Evolutionary conservation across 2,329 filamentous ascomycete species (phyloP), one percentile per base, ranked within the genome.

Genomic region (Macrophomina phaseolina): DNA sequence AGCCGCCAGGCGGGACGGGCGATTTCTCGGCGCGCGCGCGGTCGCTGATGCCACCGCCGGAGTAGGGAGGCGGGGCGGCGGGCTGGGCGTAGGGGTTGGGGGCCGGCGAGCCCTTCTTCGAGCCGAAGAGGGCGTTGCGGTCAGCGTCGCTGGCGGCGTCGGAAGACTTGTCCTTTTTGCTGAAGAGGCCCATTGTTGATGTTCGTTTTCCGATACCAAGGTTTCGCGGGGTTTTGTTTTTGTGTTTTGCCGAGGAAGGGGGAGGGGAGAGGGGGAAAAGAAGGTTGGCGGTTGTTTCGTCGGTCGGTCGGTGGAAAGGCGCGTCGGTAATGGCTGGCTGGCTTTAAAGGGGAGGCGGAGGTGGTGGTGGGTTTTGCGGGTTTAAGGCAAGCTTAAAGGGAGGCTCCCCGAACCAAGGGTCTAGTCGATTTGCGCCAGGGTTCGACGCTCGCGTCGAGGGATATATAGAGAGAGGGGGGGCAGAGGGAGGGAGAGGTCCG

Each of bases 51-150:
- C 71, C 76, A 63, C 76, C 71, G 68, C 76, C 76, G 40, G 70
- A 72, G 67, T 79, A 81, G n/a, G 74, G 72, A 1, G 78, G 80
- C 7, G 77, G 81, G 69, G 71, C 78, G 70, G 23, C 73, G 84
- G 79, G 80, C 58, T 84, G 82, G 51, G 86, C 85, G 71, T 88
- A 88, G 30, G 86, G 87, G 73, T 89, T 79, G 58, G 82, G 80
- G 34, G 84, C 79, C 65, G 81, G 82, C 75, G 87, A 87, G 69
- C 70, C 70, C 28, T 80, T 82, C 75, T 86, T 87, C 69, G 83
- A 80, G 70, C 80, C 85, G 71, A 89, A 89, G 38, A 89, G 84
- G n/a, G 86, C 85, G 66, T 79, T 80, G 75, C 86, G 84, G 75
- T 81, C 83, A 67, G 85, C 80, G 69, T 85, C 85, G 72, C 79